Evolutionary conservation across 768 basidiomycete species (phyloP), one percentile per base, ranked within the genome.

Genomic region (Nidularia pulvinata): DNA sequence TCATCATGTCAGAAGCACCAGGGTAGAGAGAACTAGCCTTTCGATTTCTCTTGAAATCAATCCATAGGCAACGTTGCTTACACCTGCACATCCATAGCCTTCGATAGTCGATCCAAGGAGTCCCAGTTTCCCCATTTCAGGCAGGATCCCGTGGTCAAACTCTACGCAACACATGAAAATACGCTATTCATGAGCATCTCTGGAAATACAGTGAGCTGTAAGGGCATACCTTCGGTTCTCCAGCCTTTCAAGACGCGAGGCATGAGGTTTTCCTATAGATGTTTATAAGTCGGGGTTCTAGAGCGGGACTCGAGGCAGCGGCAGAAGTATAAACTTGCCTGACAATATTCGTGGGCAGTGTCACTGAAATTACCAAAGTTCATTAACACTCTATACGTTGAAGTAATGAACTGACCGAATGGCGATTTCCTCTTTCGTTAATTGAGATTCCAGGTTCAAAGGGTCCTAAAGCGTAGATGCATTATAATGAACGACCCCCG

Each of bases 21-120:
- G 14, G 9, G 34, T 16, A 9, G 53, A 22, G 37, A 45, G 9
- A 13, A 61, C 73, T 14, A 39, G 91, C 93, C 93, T 79, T 71
- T 98, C 96, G 3, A 98, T 88, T 68, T 98, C 96, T 39, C 96
- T 79, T 3, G 93, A 92, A 61, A 98, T 91, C 30, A 98, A 78
- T 5, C 96, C 96, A 58, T 98, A 98, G 1, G 96, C 91, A 9
- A 98, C 95, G 60, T 86, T 89, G 60, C 88, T 91, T 14, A 84
- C 87, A 19, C 96, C 95, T 0, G 96, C 95, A 63, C 96, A 98
- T 22, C 91, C 94, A 58, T 97, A 97, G 0, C 93, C 95, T 54
- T 88, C 68, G 58, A 98, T 98, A 0, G 95, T 98, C 2, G 95
- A 87, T 0, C 96, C 96, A 1, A 98, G 77, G 11, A 98, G 72